A percentile compares a stretch with the other conserved stretches of the same genome.
Conservation (phyloP, 2,329 filamentous ascomycete genomes). For the Pseudodiploospora longispora region DNA sequence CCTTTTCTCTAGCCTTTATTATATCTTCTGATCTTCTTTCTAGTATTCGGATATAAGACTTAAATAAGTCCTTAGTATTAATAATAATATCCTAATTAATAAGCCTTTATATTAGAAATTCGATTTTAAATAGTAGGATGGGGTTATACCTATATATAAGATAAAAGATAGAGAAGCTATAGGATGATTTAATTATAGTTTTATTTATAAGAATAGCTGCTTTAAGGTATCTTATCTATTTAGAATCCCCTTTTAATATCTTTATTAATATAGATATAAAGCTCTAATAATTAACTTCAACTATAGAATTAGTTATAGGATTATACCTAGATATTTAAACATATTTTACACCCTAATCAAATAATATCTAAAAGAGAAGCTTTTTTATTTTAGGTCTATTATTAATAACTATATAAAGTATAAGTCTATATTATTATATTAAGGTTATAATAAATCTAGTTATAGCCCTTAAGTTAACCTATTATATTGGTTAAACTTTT, state of each 20-base stretch:
- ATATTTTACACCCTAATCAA: neutral
- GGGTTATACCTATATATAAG: neutral
- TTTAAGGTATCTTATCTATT: neutral
- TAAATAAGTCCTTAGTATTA: neutral
- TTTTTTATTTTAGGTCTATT: neutral
- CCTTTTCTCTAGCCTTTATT: neutral
- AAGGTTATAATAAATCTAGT: neutral
- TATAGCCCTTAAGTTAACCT: neutral
- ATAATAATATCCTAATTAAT: neutral
- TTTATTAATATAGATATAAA: neutral
- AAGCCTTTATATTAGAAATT: neutral
- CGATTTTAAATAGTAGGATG: neutral
- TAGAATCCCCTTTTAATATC: neutral
- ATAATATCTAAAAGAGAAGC: neutral
- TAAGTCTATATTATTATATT: neutral
- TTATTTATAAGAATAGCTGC: neutral
- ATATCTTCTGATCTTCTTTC: neutral
- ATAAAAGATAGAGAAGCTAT: neutral
- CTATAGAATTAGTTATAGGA: neutral
- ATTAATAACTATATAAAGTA: neutral
- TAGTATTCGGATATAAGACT: neutral
- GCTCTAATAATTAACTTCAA: neutral
- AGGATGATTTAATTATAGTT: neutral
- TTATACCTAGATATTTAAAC: neutral
- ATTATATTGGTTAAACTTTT: neutral